These are phyloP conservation scores for Termitomyces sp. DNA, from an alignment of 1,284 basidiomycete species.

Conservation along the genomic window DNA sequence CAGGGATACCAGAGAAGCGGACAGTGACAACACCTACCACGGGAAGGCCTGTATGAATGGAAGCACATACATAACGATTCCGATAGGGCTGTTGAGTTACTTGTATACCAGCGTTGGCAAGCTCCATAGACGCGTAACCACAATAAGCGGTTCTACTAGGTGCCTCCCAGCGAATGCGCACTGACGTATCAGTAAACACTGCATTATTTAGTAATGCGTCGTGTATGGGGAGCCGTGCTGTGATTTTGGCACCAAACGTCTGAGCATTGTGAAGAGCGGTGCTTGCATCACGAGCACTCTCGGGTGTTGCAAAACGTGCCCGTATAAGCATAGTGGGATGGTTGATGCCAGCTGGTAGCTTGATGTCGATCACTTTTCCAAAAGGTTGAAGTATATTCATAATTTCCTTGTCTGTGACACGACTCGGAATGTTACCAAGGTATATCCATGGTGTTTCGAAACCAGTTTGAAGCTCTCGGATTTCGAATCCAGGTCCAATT, in stretches of 20 bases:
- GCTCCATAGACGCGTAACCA: slow-evolving; percentile 46
- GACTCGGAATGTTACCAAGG: slow-evolving; percentile 33
- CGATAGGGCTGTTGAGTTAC: slow-evolving; percentile 34
- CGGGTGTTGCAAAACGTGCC: slow-evolving; percentile 41
- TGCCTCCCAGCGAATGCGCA: slow-evolving; percentile 51
- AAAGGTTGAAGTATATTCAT: slow-evolving; percentile 31
- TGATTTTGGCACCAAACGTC: slow-evolving; percentile 35
- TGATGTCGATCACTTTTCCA: slow-evolving; percentile 42
- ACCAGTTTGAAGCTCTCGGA: slow-evolving; percentile 39
- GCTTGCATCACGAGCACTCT: slow-evolving; percentile 46
- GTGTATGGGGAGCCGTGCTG: slow-evolving; percentile 36
- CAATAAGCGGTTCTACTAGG: slow-evolving; percentile 50
- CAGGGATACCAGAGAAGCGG: slow-evolving; percentile 49
- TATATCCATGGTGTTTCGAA: slow-evolving; percentile 43
- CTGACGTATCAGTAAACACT: slow-evolving; percentile 40
- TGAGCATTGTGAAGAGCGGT: slow-evolving; percentile 41
- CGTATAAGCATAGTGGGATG: slow-evolving; percentile 30
- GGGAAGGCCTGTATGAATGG: slow-evolving; percentile 50
- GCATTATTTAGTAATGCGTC: slow-evolving; percentile 30
- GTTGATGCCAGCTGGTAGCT: slow-evolving; percentile 21
- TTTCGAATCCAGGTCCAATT: slow-evolving; percentile 38
- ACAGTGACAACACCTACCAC: slow-evolving; percentile 52
- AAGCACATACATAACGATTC: slow-evolving; percentile 38
- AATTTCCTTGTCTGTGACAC: slow-evolving; percentile 25
- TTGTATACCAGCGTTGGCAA: slow-evolving; percentile 45